Base-by-base conservation (phyloP, 2,329 filamentous ascomycete genomes). In the Apiospora marii region DNA sequence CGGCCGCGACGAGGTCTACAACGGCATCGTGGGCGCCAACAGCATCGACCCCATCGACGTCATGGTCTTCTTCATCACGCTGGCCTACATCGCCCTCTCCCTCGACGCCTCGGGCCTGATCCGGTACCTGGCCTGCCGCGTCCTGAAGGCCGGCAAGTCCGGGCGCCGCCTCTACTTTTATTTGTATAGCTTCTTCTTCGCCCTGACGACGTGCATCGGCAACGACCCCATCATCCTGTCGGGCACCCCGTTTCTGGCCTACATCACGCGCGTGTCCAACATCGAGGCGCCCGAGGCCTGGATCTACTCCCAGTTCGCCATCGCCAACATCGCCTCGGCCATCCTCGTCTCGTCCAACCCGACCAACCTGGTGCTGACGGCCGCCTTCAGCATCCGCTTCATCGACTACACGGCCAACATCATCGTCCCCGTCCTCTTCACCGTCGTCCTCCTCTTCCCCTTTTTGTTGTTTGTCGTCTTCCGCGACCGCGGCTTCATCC, bases 341-440 rank as follows among this genome's bases (percentile, higher is more conserved):
- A 93, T 94, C 41, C 84, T 95, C 14, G 93, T 95, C 12, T 94
- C 92, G 0, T 94, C 92, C 0, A 94, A 94, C 74, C 93, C 93
- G 0, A 94, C 93, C 3, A 94, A 94, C 72, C 86, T 94, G 10
- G 92, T 94, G 0, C 86, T 94, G 0, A 92, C 92, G 0, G 92
- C 92, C 4, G 92, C 92, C 2, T 94, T 94, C 78, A 77, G 88
- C 4, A 91, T 94, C 83, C 91, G 88, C 68, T 94, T 94, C 80
- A 89, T 94, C 78, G 85, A 89, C 58, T 94, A 94, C 78, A 94
- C 92, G 0, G 92, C 91, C n/a, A 93, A 94, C 78, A 92, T 94
- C 87, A 91, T 94, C 27, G 91, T 94, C 0, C 92, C 92, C 0
- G 91, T 93, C 1, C 82, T 93, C 27, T 83, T 88, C n/a, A 94